Percentiles rank a stretch among this genome's conserved stretches.
These are phyloP conservation scores for Suillus americanus DNA, from an alignment of 768 basidiomycete genomes.

Conservation along the genomic window DNA sequence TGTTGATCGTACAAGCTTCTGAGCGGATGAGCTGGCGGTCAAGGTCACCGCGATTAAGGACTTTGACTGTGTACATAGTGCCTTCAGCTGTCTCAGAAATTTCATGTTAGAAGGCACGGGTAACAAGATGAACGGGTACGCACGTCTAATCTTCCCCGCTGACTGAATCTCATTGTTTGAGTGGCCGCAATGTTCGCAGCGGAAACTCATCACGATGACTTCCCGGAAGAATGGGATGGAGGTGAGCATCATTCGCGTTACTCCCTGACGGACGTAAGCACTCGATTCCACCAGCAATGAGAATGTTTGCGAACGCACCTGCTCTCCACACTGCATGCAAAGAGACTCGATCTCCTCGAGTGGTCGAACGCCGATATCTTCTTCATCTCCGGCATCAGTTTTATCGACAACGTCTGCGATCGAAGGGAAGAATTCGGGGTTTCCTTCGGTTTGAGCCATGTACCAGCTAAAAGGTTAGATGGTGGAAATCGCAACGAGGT, in stretches of 20 bases:
- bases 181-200: slow-evolving; percentile 89
- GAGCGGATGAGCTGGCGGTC: slow-evolving; percentile 94
- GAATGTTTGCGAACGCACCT: slow-evolving; percentile 50
- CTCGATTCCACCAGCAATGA: neutral
- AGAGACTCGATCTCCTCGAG: slow-evolving; percentile 87
- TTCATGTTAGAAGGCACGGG: neutral
- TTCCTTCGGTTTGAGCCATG: slow-evolving; percentile 25
- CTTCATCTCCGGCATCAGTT: slow-evolving; percentile 39
- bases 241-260: slow-evolving; percentile 85
- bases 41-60: slow-evolving; percentile 73
- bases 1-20: slow-evolving; percentile 70
- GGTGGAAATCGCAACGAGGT: neutral
- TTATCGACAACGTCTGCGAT: slow-evolving; percentile 43
- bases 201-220: slow-evolving; percentile 95
- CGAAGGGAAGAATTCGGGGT: slow-evolving; percentile 33
- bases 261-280: slow-evolving; percentile 55
- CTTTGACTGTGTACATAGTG: slow-evolving; percentile 73
- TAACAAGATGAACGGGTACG: slow-evolving; percentile 24
- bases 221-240: slow-evolving; percentile 95
- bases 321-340: slow-evolving; percentile 91
- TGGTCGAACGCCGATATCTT: slow-evolving; percentile 44
- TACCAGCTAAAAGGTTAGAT: neutral
- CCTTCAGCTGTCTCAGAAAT: slow-evolving; percentile 67
- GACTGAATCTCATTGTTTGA: slow-evolving; percentile 94
- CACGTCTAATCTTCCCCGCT: slow-evolving; percentile 83